Evolutionary conservation across 1,139 yeast species (phyloP).

Genomic region (Wickerhamomyces sp.): DNA sequence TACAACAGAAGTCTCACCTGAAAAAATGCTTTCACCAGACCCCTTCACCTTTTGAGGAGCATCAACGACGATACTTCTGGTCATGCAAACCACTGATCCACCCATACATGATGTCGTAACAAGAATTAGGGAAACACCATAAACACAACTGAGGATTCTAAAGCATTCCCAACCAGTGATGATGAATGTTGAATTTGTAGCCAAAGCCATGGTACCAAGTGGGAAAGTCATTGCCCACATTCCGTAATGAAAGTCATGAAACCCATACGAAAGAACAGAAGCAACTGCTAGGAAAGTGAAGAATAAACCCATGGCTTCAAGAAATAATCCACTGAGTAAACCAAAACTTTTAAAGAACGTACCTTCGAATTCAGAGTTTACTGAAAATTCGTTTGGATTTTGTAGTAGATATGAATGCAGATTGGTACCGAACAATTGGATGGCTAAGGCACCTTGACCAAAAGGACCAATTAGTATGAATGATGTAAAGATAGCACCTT

Average conservation of each 20-base stretch:
- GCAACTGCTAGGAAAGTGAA: conserved; percentile 52
- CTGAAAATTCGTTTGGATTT: not conserved
- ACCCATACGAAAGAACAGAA: conserved; percentile 36
- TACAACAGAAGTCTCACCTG: not conserved
- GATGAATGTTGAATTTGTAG: conserved; percentile 45
- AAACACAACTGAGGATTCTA: conserved; percentile 56
- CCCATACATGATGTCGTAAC: conserved; percentile 6
- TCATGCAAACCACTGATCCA: conserved; percentile 5
- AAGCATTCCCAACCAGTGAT: conserved; percentile 47
- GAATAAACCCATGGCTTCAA: conserved; percentile 60
- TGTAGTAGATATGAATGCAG: conserved; percentile 14
- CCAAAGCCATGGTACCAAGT: conserved; percentile 72
- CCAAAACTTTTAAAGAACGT: conserved; percentile 8
- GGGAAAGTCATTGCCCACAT: conserved; percentile 95
- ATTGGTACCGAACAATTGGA: conserved; percentile 52
- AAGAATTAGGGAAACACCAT: conserved; percentile 38
- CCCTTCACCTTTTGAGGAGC: not conserved
- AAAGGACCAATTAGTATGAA: conserved; percentile 64
- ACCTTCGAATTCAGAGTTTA: not conserved
- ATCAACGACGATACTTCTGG: not conserved
- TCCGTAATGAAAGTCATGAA: conserved; percentile 46
- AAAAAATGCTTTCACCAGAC: not conserved
- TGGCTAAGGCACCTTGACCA: conserved; percentile 79
- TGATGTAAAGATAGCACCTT: conserved; percentile 40
- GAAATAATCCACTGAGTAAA: conserved; percentile 37